A percentile compares a stretch with the other conserved stretches of the same genome.
Evolutionary conservation across 192 early-diverging fungal species (phyloP).

Genomic region (Coemansia sp.): DNA sequence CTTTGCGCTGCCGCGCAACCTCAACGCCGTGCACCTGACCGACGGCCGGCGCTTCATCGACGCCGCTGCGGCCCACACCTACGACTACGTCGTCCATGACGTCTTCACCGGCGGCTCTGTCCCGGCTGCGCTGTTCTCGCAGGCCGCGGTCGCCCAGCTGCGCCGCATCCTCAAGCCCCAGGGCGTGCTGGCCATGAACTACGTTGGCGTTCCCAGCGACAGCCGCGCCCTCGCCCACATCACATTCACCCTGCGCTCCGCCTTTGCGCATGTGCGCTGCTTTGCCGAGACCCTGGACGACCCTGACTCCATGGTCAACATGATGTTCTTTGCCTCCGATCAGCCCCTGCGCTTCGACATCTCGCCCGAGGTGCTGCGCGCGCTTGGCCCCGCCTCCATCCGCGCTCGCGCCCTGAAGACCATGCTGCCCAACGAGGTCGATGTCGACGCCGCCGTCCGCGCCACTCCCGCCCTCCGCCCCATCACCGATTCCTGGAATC

Average conservation of each 20-base stretch:
- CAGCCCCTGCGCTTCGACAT: constrained; percentile 53
- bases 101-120: constrained; percentile 92
- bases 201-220: constrained; percentile 64
- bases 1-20: constrained; percentile 63
- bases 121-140: constrained; percentile 68
- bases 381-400: constrained; percentile 25
- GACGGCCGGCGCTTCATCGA: constrained; percentile 80
- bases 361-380: constrained; percentile 31
- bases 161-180: constrained; percentile 67
- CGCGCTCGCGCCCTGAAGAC: constrained; percentile 43
- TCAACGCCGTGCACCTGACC: constrained; percentile 60
- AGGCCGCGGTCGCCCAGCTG: constrained; percentile 66
- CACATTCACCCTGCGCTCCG: constrained; percentile 60
- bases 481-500: constrained; percentile 67
- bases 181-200: constrained; percentile 86
- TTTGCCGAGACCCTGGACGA: constrained; percentile 61
- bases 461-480: constrained; percentile 39
- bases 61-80: constrained; percentile 50
- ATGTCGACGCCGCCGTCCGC: constrained; percentile 30
- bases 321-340: constrained; percentile 65
- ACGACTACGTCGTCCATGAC: constrained; percentile 89
- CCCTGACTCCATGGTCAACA: constrained; percentile 59
- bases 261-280: constrained; percentile 68
- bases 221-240: constrained; percentile 61
- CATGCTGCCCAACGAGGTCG: constrained; percentile 56